phyloP scores from a whole-genome alignment of 345 rosid genomes.

The Capsella bursapastoris region DNA sequence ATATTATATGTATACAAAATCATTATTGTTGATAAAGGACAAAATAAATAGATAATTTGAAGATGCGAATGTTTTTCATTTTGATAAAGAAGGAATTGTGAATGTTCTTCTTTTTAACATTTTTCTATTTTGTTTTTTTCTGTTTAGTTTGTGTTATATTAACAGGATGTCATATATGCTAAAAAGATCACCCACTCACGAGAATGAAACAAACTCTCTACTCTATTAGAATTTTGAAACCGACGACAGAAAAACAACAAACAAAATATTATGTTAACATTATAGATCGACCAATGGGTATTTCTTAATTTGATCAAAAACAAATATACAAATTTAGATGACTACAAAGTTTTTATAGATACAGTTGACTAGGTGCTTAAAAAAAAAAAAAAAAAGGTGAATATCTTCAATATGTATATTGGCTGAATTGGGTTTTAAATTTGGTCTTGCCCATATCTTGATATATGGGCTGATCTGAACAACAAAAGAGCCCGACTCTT shows the following conservation, averaged over 20 bases:
- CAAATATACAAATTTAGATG: no score
- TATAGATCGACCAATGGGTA: no score
- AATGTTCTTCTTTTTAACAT: slow-evolving; percentile 8
- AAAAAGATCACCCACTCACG: slow-evolving; percentile 24
- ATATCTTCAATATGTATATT: no score
- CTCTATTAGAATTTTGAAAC: background rate
- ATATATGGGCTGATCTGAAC: no score
- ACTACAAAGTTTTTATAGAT: no score
- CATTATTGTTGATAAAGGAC: slow-evolving; percentile 25
- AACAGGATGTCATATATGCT: slow-evolving; percentile 14
- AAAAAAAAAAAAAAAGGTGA: no score
- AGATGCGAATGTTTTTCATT: slow-evolving; percentile 28
- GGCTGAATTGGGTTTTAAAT: no score
- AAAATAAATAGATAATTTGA: background rate
- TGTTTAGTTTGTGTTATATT: background rate
- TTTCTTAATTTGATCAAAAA: no score
- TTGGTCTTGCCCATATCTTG: no score
- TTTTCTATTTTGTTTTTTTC: background rate
- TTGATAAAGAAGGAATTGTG: slow-evolving; percentile 16
- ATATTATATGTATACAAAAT: background rate
- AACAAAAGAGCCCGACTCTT: no score
- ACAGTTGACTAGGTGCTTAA: no score
- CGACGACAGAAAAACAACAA: background rate
- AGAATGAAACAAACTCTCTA: slow-evolving; percentile 25
- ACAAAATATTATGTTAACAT: no score